Conservation (phyloP, 495 filamentous ascomycete species). For the Pseudomonodictys pantanalensis region DNA sequence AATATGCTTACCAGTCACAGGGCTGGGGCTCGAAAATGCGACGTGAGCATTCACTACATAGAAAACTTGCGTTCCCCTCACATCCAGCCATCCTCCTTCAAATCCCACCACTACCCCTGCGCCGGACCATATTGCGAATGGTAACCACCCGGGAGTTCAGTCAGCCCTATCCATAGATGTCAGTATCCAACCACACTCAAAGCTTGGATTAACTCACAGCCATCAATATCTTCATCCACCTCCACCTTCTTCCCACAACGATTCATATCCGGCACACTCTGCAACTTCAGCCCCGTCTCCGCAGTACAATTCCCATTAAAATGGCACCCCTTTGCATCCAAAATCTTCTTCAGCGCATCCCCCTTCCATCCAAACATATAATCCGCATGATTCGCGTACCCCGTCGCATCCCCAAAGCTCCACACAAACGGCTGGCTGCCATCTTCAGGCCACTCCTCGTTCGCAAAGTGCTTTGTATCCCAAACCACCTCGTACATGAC, state of each 20-base stretch:
- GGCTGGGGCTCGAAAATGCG: too few relatives aligned
- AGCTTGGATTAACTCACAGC: constrained; percentile 32
- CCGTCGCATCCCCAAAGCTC: constrained; percentile 28
- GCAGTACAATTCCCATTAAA: constrained; percentile 32
- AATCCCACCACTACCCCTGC: too few relatives aligned
- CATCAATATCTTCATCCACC: constrained; percentile 48
- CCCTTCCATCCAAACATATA: constrained; percentile 31
- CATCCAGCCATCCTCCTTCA: too few relatives aligned
- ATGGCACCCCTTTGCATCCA: constrained; percentile 49
- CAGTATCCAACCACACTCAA: background rate
- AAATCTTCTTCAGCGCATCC: constrained; percentile 20
- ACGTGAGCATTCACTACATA: too few relatives aligned
- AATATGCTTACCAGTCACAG: too few relatives aligned
- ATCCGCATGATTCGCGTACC: constrained; percentile 47
- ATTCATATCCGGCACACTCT: constrained; percentile 47
- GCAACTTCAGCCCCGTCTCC: constrained; percentile 42
- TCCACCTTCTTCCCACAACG: constrained; percentile 46
- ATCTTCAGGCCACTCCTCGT: constrained; percentile 25
- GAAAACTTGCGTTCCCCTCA: too few relatives aligned
- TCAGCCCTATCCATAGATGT: background rate
- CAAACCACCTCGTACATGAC: constrained; percentile 30
- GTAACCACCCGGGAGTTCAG: constrained; percentile 3
- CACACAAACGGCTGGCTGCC: constrained; percentile 28
- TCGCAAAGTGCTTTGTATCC: constrained; percentile 26
- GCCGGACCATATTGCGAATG: background rate